These are phyloP conservation scores for Sugiyamaella pinicola DNA, from an alignment of 1,139 yeast species.

Conservation along the genomic window DNA sequence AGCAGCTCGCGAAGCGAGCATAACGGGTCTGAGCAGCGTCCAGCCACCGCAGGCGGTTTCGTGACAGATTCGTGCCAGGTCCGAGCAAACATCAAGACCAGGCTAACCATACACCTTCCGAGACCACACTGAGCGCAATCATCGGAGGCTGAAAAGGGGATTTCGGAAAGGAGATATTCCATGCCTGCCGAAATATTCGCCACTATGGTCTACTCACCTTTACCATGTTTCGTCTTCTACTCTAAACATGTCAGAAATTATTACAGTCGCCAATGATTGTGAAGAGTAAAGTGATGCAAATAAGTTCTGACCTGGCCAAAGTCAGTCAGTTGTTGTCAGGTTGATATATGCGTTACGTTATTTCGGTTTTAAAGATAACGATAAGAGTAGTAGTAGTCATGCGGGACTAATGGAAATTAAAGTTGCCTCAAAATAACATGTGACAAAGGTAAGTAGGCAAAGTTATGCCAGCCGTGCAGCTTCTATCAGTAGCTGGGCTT, in stretches of 20 bases:
- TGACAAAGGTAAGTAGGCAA: neutral
- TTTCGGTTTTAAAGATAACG: slow-evolving; percentile 1
- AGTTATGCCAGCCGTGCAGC: neutral
- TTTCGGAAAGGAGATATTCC: no score
- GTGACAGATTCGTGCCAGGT: no score
- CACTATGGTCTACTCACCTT: neutral
- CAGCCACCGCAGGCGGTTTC: no score
- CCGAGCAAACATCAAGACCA: no score
- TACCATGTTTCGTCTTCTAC: neutral
- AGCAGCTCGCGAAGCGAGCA: no score
- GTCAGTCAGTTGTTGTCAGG: neutral
- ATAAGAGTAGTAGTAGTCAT: neutral
- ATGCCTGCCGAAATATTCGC: no score
- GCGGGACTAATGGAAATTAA: neutral
- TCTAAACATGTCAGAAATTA: neutral
- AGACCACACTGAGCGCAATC: no score
- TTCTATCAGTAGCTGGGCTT: no score
- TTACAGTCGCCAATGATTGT: neutral
- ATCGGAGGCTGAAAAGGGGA: no score
- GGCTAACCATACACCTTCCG: no score
- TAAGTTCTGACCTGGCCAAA: neutral
- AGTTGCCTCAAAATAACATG: neutral
- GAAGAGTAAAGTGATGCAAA: neutral
- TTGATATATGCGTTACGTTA: no score
- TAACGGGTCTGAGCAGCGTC: no score